Evolutionary conservation across 768 basidiomycete genomes (phyloP), one percentile per base, ranked within the genome.

Genomic region (Rhizopogon sp.): DNA sequence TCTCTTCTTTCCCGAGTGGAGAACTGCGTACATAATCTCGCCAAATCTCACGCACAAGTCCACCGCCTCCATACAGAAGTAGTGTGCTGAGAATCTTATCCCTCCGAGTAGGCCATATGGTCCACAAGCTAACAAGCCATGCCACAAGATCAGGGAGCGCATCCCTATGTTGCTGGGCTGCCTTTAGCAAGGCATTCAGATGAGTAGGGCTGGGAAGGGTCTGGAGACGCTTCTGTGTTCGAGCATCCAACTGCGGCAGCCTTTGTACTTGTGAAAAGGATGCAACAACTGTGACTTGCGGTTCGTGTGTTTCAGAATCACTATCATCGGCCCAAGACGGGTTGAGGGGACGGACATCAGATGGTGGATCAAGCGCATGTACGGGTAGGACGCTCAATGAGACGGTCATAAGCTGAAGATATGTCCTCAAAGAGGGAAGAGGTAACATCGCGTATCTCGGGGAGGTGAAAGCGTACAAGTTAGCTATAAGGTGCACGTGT

Each of bases 31-130:
- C 83, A 42, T 81, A 81, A 0, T 77, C 77, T 1, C 90, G 74
- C 64, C 86, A 95, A 31, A 94, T 70, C 64, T 92, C 88, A 43
- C 88, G 78, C 5, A 94, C 77, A 6, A 94, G 69, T 0, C 85
- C 81, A 1, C 79, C 80, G 0, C 84, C 79, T 3, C 79, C 76
- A 5, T 77, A 79, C 60, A 62, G 74, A 13, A 81, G 72, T 0
- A 83, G 73, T 2, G 73, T 71, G 33, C 81, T 77, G 11, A 94
- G 76, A 0, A 93, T 71, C 14, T 73, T 70, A 52, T 86, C 82
- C 57, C 77, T 74, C 53, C 77, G 73, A 11, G 77, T 65, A 1
- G 88, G 81, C 79, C 87, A 93, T 2, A 82, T 77, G 0, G 73
- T 69, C 14, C 76, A 73, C 17, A 95, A 71, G 4, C 81, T 74